Evolutionary conservation across 345 rosid genomes (phyloP).

Genomic region (Hypericum androsaemum): DNA sequence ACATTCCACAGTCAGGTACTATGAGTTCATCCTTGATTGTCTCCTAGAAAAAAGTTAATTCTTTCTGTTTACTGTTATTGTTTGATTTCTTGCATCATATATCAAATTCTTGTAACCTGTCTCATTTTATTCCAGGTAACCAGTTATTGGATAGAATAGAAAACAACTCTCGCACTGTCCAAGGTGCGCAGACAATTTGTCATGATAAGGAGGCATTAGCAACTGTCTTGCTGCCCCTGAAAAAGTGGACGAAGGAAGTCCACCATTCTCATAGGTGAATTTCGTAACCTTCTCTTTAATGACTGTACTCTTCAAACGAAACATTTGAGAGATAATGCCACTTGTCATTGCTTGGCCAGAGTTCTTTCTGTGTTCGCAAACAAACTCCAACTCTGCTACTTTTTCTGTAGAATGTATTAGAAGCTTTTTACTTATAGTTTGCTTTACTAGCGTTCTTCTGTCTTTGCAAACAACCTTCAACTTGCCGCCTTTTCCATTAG

Average conservation of each 20-base stretch:
- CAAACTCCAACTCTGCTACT: no score
- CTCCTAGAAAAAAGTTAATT: no score
- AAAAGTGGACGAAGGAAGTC: conserved; percentile 58
- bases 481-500: no score
- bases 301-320: neutral
- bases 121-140: conserved; percentile 38
- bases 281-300: neutral
- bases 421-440: no score
- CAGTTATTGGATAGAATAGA: conserved; percentile 63
- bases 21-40: no score
- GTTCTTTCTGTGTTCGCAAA: no score
- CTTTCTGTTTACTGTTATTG: no score
- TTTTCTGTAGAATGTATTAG: no score
- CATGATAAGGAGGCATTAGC: conserved; percentile 65
- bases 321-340: neutral
- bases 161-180: conserved; percentile 66
- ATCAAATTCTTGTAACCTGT: neutral
- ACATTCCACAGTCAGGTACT: conserved; percentile 51
- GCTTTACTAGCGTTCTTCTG: no score
- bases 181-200: conserved; percentile 74
- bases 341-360: no score
- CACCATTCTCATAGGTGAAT: conserved; percentile 46
- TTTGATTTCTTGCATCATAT: no score
- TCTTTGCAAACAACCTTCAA: no score
- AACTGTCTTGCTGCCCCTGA: conserved; percentile 53